A percentile compares a stretch with the other conserved stretches of the same genome.
phyloP scores from a whole-genome alignment of 768 basidiomycete genomes.

The Kwoniella botswanensis region DNA sequence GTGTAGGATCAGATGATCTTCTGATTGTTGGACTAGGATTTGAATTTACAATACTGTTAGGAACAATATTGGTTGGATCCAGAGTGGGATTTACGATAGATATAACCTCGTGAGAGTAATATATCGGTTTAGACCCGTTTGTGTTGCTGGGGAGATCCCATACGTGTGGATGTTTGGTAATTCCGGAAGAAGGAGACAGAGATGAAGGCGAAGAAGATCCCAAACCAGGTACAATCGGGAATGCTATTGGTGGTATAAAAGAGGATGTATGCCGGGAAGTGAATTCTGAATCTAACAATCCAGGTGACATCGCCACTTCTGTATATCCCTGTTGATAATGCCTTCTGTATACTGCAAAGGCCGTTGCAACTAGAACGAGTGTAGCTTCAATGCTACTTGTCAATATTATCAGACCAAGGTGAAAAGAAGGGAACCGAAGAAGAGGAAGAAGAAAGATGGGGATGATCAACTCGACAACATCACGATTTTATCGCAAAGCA shows the following conservation, averaged over 20 bases:
- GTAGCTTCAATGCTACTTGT: neutral
- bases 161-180: conserved; percentile 3
- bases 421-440: neutral
- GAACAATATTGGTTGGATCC: no score
- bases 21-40: no score
- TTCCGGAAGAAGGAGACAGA: neutral
- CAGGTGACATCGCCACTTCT: neutral
- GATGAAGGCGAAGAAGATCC: neutral
- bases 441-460: neutral
- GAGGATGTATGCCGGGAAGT: neutral
- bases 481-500: neutral
- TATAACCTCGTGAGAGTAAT: neutral
- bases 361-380: neutral
- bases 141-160: conserved; percentile 1
- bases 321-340: no score
- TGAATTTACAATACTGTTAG: neutral
- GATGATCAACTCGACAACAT: neutral
- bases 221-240: no score
- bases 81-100: neutral
- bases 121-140: neutral
- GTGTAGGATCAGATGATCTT: neutral
- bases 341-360: no score
- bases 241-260: neutral
- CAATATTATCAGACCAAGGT: neutral
- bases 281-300: neutral